A percentile compares a stretch with the other conserved stretches of the same genome.
Conservation (phyloP, 768 basidiomycete genomes). For the Pisolithus sp. region DNA sequence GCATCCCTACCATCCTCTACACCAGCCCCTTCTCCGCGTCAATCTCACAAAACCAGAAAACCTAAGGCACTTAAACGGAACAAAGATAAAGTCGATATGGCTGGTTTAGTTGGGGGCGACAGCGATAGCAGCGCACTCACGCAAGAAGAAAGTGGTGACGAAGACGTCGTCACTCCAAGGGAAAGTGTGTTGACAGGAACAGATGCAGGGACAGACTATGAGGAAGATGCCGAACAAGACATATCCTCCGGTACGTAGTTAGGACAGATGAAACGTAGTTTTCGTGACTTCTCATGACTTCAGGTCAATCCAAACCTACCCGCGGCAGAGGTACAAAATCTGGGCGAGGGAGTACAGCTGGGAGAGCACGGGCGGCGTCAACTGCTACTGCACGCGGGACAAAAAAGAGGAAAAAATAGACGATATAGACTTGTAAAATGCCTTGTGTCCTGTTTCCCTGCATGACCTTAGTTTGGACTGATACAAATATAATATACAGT, state of each 20-base stretch:
- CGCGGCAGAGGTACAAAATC: conserved; percentile 23
- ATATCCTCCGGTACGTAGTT: conserved; percentile 48
- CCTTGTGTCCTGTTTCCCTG: not conserved
- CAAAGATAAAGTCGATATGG: conserved; percentile 46
- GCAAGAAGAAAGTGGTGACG: conserved; percentile 77
- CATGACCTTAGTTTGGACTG: not conserved
- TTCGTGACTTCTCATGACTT: conserved; percentile 15
- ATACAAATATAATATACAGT: not conserved
- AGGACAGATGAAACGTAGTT: not conserved
- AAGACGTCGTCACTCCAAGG: conserved; percentile 48
- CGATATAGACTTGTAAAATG: not conserved
- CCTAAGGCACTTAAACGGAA: conserved; percentile 43
- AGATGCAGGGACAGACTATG: conserved; percentile 64
- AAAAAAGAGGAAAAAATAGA: conserved; percentile 30
- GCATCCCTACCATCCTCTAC: conserved; percentile 49
- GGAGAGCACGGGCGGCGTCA: conserved; percentile 23
- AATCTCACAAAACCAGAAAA: conserved; percentile 29
- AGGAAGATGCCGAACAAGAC: conserved; percentile 65
- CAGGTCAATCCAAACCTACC: conserved; percentile 13
- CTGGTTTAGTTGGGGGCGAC: conserved; percentile 73
- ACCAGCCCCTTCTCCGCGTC: conserved; percentile 50
- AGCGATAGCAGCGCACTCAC: conserved; percentile 83
- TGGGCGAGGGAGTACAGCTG: conserved; percentile 18
- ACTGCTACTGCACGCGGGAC: conserved; percentile 15
- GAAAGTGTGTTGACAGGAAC: conserved; percentile 68